A percentile compares a stretch with the other conserved stretches of the same genome.
Evolutionary conservation across 2,329 filamentous ascomycete species (phyloP).

Genomic region (Ophiosphaerella herpotricha): DNA sequence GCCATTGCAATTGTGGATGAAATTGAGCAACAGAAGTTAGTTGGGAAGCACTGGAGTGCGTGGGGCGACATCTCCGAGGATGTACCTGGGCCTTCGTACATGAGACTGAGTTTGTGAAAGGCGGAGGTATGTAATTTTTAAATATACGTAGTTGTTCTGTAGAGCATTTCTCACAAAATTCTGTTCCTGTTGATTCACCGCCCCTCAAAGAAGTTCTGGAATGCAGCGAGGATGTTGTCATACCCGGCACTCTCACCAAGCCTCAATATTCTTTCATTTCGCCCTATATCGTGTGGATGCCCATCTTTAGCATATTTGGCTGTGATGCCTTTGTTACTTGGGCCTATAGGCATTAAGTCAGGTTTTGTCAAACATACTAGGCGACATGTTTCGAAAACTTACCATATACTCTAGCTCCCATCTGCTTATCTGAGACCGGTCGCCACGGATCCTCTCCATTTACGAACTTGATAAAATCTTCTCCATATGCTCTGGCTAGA

Average conservation of each 20-base stretch:
- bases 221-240: conserved; percentile 27
- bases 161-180: background rate
- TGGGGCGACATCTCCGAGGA: conserved; percentile 36
- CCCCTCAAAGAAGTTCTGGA: conserved; percentile 36
- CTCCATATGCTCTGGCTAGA: conserved; percentile 28
- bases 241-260: conserved; percentile 32
- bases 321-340: conserved; percentile 32
- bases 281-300: conserved; percentile 31
- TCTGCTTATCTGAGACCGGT: conserved; percentile 25
- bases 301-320: conserved; percentile 31
- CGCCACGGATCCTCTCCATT: conserved; percentile 40
- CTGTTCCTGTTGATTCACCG: conserved; percentile 1
- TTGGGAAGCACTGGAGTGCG: conserved; percentile 41
- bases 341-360: conserved; percentile 6
- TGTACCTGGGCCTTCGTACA: conserved; percentile 29
- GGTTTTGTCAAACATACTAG: too few relatives aligned
- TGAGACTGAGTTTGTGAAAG: conserved; percentile 28
- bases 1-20: conserved; percentile 44
- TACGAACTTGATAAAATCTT: conserved; percentile 41
- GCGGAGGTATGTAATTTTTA: conserved; percentile 9
- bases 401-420: conserved; percentile 35
- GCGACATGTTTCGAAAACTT: too few relatives aligned
- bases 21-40: conserved; percentile 31
- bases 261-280: conserved; percentile 29
- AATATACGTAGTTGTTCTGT: background rate